phyloP scores from a whole-genome alignment of 2,329 filamentous ascomycete species.

The Plenodomus biglobosus region DNA sequence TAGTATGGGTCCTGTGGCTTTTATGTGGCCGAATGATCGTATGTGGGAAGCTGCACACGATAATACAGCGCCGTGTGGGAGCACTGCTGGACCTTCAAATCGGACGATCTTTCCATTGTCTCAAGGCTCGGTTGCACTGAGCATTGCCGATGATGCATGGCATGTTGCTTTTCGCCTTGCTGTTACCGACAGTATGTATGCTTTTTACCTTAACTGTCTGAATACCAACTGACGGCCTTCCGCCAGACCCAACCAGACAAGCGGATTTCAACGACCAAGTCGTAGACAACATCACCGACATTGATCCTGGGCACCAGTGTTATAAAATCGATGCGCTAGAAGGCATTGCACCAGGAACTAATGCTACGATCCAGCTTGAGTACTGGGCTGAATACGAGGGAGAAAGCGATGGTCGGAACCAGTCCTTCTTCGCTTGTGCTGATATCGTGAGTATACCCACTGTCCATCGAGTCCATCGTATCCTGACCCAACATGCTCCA shows the following conservation, averaged over 20 bases:
- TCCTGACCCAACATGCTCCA: not conserved
- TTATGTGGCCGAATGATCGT: constrained; percentile 63
- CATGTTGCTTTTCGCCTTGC: constrained; percentile 58
- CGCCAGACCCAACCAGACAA: constrained; percentile 44
- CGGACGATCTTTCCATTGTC: constrained; percentile 61
- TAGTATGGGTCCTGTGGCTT: constrained; percentile 59
- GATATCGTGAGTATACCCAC: constrained; percentile 40
- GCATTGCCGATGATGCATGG: constrained; percentile 60
- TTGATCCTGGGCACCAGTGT: constrained; percentile 50
- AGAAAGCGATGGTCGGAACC: constrained; percentile 41
- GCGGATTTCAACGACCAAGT: constrained; percentile 45
- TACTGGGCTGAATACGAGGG: constrained; percentile 49
- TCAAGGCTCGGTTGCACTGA: constrained; percentile 58
- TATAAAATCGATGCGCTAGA: constrained; percentile 44
- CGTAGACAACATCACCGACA: constrained; percentile 41
- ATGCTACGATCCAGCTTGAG: constrained; percentile 51
- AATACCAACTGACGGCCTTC: not conserved
- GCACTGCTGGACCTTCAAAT: constrained; percentile 50
- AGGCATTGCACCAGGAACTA: constrained; percentile 43
- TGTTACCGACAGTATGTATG: constrained; percentile 51
- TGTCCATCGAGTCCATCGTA: not conserved
- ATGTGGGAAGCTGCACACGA: constrained; percentile 58
- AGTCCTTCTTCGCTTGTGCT: constrained; percentile 53
- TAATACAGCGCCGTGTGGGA: constrained; percentile 62
- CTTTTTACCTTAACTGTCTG: not conserved